These are phyloP conservation scores for Talaromyces piceae DNA, from an alignment of 2,329 filamentous ascomycete species.

Conservation along the genomic window DNA sequence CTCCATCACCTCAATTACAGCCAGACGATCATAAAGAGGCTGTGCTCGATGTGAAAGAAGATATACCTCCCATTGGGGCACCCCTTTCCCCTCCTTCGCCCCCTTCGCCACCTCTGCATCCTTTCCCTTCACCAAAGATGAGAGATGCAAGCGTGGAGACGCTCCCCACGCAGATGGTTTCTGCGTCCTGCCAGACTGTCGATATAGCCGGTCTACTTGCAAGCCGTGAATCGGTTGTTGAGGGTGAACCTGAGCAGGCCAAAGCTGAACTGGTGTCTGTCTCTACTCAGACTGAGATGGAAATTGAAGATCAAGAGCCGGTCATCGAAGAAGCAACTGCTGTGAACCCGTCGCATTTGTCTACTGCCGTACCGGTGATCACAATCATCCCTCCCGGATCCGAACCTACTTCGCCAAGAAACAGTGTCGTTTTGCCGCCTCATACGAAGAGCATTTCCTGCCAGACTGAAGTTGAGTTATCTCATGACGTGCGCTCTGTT, in stretches of 20 bases:
- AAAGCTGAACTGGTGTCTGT: slow-evolving; percentile 18
- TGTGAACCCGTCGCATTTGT: slow-evolving; percentile 10
- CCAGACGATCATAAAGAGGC: slow-evolving; percentile 13
- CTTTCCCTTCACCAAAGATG: too few species aligned
- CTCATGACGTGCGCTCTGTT: slow-evolving; percentile 43
- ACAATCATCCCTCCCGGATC: slow-evolving; percentile 84
- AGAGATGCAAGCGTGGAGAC: slow-evolving; percentile 27
- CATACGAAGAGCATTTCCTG: slow-evolving; percentile 73
- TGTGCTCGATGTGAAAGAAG: slow-evolving; percentile 19
- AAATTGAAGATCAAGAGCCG: slow-evolving; percentile 7
- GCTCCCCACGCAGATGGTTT: slow-evolving; percentile 29
- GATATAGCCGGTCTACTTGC: slow-evolving; percentile 29
- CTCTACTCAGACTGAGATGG: slow-evolving; percentile 16
- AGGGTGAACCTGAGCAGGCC: slow-evolving; percentile 14
- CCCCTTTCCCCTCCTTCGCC: not conserved
- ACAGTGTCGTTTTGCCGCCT: slow-evolving; percentile 69
- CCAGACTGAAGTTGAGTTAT: slow-evolving; percentile 58
- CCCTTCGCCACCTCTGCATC: too few species aligned
- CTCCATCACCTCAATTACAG: slow-evolving; percentile 55
- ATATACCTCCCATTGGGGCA: not conserved
- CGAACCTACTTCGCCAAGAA: slow-evolving; percentile 68
- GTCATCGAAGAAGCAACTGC: slow-evolving; percentile 13
- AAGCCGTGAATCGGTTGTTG: slow-evolving; percentile 22
- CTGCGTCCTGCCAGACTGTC: slow-evolving; percentile 37
- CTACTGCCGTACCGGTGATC: slow-evolving; percentile 68